Percentiles rank a stretch among this genome's conserved stretches.
Conservation (phyloP, 2,329 filamentous ascomycete genomes). For the Aureobasidium musti region DNA sequence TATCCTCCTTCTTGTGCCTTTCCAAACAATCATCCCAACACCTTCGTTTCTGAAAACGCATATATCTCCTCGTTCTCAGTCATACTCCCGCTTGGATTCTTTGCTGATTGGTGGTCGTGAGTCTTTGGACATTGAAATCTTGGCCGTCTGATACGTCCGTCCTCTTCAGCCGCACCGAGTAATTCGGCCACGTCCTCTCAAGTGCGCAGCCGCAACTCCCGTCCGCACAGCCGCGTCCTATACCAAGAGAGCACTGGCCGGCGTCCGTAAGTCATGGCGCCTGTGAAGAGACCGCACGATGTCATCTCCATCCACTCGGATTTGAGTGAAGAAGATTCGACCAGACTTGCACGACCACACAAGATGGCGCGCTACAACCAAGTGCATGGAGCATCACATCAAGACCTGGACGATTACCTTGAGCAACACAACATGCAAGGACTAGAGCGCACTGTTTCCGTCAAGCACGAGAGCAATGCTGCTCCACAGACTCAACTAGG, state of each 20-base stretch:
- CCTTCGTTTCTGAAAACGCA: not conserved
- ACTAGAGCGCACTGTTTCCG: not conserved
- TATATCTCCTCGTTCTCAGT: not conserved
- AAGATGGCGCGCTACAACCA: conserved; percentile 7
- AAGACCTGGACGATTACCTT: not conserved
- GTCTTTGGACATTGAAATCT: not conserved
- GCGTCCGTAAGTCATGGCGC: conserved; percentile 6
- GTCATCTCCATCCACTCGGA: conserved; percentile 18
- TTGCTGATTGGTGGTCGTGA: not conserved
- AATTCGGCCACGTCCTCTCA: not conserved
- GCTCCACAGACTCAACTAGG: not conserved
- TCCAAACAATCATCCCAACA: not conserved
- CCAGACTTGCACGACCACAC: not conserved
- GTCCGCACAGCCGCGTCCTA: not conserved
- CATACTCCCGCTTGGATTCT: not conserved
- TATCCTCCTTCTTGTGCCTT: not conserved
- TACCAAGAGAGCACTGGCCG: not conserved
- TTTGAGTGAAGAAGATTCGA: not conserved
- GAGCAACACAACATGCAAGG: not conserved
- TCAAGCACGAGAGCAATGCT: not conserved
- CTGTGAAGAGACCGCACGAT: conserved; percentile 17
- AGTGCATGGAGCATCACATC: not conserved
- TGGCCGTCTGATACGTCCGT: not conserved
- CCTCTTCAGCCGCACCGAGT: not conserved
- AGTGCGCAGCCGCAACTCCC: not conserved